Base-by-base conservation (phyloP, 805 yeast genomes). In the Candida broadrunensis region DNA sequence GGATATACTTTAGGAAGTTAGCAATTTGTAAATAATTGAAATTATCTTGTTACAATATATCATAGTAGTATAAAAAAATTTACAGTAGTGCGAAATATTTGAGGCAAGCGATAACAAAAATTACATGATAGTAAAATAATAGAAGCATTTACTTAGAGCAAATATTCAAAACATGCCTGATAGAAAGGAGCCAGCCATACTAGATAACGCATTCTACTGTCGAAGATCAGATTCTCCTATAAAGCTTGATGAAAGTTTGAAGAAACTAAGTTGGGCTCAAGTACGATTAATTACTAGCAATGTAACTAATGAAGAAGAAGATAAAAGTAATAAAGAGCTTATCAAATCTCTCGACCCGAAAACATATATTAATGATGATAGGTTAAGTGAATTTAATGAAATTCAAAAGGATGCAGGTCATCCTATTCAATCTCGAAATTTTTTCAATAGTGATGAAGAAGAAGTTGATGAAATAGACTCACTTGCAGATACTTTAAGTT, bases 181-280 rank as follows among this genome's bases (percentile, higher is more conserved):
- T 29, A 29, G 14, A 11, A n/a, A 29, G 32, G 18, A 15, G 5
- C 18, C 32, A 29, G 5, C 18, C 5, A 13, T 29, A 29, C 5
- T 29, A 15, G 32, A 29, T 29, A 27, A 32, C 16, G 9, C 24
- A 5, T 56, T 64, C 41, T 43, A 54, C 19, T 85, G 93, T 60
- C 85, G 79, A 53, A 63, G 79, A 49, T 85, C 91, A 58, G 71
- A 77, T 43, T 66, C 77, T 16, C 84, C 86, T 1, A 54, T 85
- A 24, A 54, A 58, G 11, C 60, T 83, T 4, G 86, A 84, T 54
- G 72, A 72, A 11, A 75, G 88, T 0, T 55, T 85, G 12, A 56
- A 64, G 16, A 73, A 72, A 24, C 56, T 83, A 19, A 72, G 77
- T 36, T 63, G 70, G 17, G 80, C 82, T 0, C 89, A 83, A 54